Base-by-base conservation (phyloP, 352 stramenopile genomes). In the Globisporangium sylvaticum region DNA sequence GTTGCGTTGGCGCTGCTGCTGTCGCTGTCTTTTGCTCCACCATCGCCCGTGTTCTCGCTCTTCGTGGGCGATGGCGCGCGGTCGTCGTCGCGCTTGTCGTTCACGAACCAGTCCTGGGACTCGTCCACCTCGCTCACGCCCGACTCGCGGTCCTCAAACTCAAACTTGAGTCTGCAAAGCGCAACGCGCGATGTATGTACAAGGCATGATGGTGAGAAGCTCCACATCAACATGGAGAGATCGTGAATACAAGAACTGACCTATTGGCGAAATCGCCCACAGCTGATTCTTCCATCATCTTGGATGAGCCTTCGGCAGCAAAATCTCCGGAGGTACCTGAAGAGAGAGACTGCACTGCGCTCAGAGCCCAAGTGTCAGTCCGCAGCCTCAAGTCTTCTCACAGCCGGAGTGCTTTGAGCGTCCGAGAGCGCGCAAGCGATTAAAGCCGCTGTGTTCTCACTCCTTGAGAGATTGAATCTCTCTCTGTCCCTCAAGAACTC, bases 71-170 rank as follows among this genome's bases (percentile, higher is more conserved):
- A 71, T 12, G 73, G 70, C 37, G 69, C 55, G 1, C 60, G 61
- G 42, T 77, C 68, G 7, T 77, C 58, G 22, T 77, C 76, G 14
- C 59, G 73, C 50, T 82, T 76, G 58, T 94, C 85, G 68, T 94
- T 92, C 32, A 92, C 85, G 57, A 93, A 93, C 85, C 85, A 93
- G 62, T 93, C 83, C 73, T 93, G 80, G 12, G 74, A 87, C 31
- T 84, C 84, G 32, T 87, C 75, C 12, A 67, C 63, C 48, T 88
- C 81, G 60, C 82, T 87, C 39, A 69, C 73, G 29, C 84, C 69
- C 0, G 82, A 88, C 9, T 70, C 68, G n/a, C 64, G 70, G 25
- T 90, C 81, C 61, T 93, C 83, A 52, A 93, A 93, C 66, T 93
- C 80, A 14, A 81, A 73, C 62, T 88, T 85, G 42, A 88, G 77